These are phyloP conservation scores for Eimeria necatrix DNA, from an alignment of 169 alveolate species.

Conservation along the genomic window DNA sequence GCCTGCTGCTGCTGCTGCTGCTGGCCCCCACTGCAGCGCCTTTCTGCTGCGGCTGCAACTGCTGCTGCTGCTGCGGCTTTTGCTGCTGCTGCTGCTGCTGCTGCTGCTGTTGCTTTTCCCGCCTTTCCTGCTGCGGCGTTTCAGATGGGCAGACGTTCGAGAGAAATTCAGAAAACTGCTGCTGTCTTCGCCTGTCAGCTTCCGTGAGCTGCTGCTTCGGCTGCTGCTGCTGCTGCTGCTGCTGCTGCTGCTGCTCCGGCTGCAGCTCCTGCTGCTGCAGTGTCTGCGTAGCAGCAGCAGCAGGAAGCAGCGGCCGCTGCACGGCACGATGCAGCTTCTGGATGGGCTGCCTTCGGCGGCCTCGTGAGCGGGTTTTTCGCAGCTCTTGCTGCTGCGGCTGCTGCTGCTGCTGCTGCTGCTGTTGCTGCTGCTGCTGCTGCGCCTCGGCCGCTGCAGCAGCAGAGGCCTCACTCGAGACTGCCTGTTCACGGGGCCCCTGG, in stretches of 20 bases:
- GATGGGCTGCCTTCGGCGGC: not conserved
- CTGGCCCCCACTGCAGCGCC: not conserved
- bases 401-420: conserved; percentile 2
- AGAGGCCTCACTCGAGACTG: not conserved
- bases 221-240: conserved; percentile 36
- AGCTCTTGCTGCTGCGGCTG: not conserved
- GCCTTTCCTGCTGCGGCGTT: not conserved
- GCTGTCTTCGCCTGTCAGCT: not conserved
- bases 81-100: conserved; percentile 6
- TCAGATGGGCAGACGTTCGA: not conserved
- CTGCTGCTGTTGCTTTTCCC: not conserved
- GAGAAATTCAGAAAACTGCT: not conserved
- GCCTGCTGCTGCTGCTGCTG: not conserved
- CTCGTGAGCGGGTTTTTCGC: not conserved
- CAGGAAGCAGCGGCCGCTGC: not conserved
- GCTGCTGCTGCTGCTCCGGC: not conserved
- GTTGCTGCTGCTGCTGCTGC: not conserved
- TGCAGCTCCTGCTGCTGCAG: conserved; percentile 4
- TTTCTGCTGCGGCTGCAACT: not conserved
- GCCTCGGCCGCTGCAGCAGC: not conserved
- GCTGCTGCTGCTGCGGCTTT: conserved; percentile 4
- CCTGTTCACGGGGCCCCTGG: not conserved
- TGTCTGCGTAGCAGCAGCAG: not conserved
- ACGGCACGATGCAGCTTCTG: not conserved
- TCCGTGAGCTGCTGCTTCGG: not conserved